Percentiles rank a stretch among this genome's conserved stretches.
Evolutionary conservation across 805 yeast genomes (phyloP).

Genomic region (Priceomyces castillae): DNA sequence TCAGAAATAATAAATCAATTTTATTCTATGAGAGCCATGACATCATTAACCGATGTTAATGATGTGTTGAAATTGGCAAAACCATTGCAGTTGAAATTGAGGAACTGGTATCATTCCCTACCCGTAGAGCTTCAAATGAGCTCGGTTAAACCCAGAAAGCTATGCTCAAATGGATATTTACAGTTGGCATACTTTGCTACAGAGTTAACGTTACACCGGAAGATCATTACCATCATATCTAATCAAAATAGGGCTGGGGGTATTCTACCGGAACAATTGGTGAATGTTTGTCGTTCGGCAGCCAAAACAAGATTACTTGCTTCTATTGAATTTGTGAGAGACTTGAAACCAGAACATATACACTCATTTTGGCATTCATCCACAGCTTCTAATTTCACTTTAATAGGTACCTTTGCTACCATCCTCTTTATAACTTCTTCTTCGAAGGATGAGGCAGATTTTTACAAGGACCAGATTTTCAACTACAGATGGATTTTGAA

Average conservation of each 20-base stretch:
- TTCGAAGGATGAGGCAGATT: constrained; percentile 57
- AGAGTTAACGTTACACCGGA: constrained; percentile 81
- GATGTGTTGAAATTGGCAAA: constrained; percentile 74
- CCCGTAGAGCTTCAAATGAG: constrained; percentile 65
- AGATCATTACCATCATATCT: constrained; percentile 57
- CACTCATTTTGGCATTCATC: constrained; percentile 90
- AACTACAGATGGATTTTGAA: constrained; percentile 76
- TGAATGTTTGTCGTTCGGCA: constrained; percentile 72
- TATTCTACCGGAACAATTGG: constrained; percentile 34
- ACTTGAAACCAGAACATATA: constrained; percentile 75
- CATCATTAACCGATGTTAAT: constrained; percentile 55
- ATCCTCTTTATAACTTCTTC: constrained; percentile 68
- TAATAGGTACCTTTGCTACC: constrained; percentile 87
- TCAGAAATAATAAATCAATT: constrained; percentile 71
- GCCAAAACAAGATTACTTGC: constrained; percentile 81
- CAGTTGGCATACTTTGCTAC: constrained; percentile 87
- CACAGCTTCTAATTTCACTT: constrained; percentile 71
- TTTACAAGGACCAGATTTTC: constrained; percentile 64
- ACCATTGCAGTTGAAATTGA: constrained; percentile 67
- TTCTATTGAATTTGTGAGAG: constrained; percentile 74
- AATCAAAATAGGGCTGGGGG: constrained; percentile 33
- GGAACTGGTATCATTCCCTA: constrained; percentile 75
- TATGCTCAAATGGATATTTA: constrained; percentile 72
- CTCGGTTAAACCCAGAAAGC: constrained; percentile 55
- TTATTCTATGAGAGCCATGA: constrained; percentile 67